phyloP scores from a whole-genome alignment of 1,284 basidiomycete genomes.

The Leccinum olivaceoglutinosum region DNA sequence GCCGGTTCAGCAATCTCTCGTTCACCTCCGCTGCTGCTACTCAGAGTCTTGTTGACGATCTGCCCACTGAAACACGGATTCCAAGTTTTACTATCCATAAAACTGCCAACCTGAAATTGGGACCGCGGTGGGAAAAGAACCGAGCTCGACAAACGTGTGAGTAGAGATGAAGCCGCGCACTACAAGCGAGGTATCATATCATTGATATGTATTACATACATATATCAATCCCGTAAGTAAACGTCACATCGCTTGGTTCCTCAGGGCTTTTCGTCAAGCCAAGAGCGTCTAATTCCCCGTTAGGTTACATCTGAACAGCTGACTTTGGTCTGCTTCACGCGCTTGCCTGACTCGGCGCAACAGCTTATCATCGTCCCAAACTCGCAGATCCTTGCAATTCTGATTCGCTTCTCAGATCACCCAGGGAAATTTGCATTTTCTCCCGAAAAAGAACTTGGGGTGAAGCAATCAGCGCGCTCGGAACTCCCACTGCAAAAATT shows the following conservation, averaged over 20 bases:
- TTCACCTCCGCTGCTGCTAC: neutral
- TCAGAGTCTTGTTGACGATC: neutral
- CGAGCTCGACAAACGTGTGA: slow-evolving; percentile 15
- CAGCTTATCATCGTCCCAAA: neutral
- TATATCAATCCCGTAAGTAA: slow-evolving; percentile 7
- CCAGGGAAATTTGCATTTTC: neutral
- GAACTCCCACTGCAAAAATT: neutral
- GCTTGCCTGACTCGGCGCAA: neutral
- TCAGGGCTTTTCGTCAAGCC: slow-evolving; percentile 5
- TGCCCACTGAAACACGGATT: slow-evolving; percentile 4
- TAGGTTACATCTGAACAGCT: neutral
- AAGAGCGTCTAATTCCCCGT: neutral
- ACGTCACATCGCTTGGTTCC: slow-evolving; percentile 7
- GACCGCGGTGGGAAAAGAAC: slow-evolving; percentile 12
- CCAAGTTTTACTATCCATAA: neutral
- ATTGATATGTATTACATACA: neutral
- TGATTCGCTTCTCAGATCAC: neutral
- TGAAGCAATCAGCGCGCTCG: slow-evolving; percentile 1
- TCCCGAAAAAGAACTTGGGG: neutral
- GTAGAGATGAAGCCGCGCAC: slow-evolving; percentile 2
- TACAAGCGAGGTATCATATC: neutral
- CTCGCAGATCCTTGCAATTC: neutral
- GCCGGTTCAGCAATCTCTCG: neutral
- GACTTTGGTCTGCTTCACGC: neutral
- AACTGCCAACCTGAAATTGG: neutral